Percentiles rank a stretch among this genome's conserved stretches.
Evolutionary conservation across 2,329 filamentous ascomycete species (phyloP).

Genomic region (Hirsutella rhossiliensis): DNA sequence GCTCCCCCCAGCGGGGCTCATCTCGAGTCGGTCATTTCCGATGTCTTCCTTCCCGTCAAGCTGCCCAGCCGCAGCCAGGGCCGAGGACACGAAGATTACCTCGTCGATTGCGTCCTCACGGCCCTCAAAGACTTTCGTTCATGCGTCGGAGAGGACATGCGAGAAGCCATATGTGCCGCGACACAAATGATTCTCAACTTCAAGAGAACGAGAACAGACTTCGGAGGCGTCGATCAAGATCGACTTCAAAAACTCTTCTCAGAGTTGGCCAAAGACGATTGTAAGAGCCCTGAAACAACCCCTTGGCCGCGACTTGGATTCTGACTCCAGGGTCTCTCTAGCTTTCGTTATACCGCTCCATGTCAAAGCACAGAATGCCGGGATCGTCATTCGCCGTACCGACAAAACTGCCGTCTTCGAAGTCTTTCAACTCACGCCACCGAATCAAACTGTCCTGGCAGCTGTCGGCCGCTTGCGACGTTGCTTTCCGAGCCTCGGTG

Average conservation of each 20-base stretch:
- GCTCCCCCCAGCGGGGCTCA: neutral
- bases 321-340: neutral
- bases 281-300: neutral
- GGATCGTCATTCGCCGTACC: slow-evolving; percentile 14
- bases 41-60: slow-evolving; percentile 3
- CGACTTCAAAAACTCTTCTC: neutral
- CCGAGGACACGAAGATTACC: neutral
- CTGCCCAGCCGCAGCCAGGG: neutral
- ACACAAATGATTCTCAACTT: neutral
- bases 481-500: slow-evolving; percentile 12
- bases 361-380: slow-evolving; percentile 19
- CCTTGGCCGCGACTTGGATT: neutral
- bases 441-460: slow-evolving; percentile 11
- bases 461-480: slow-evolving; percentile 17
- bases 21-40: slow-evolving; percentile 1
- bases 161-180: neutral
- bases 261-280: neutral
- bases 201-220: neutral
- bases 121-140: neutral
- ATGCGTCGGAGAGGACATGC: neutral
- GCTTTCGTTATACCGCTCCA: neutral
- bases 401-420: slow-evolving; percentile 13
- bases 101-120: neutral
- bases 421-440: slow-evolving; percentile 20
- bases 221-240: neutral